Evolutionary conservation across 805 yeast genomes (phyloP).

Genomic region (Wickerhamomyces chambardii): DNA sequence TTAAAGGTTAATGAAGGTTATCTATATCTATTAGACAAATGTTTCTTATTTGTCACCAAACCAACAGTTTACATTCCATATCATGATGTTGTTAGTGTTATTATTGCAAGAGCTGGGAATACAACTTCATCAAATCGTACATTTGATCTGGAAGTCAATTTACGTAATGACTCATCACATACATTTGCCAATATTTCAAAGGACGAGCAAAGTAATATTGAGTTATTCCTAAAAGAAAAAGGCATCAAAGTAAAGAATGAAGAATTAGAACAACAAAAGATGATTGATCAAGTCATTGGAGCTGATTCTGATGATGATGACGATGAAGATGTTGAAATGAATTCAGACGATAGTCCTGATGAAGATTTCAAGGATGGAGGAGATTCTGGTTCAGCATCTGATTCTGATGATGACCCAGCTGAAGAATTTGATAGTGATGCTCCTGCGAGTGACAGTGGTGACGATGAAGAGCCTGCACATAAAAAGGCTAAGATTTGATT

Average conservation of each 20-base stretch:
- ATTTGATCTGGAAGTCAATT: constrained; percentile 77
- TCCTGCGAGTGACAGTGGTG: constrained; percentile 20
- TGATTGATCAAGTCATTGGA: constrained; percentile 69
- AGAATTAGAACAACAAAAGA: constrained; percentile 77
- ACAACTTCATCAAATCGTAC: constrained; percentile 75
- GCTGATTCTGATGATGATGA: constrained; percentile 41
- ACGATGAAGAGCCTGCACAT: constrained; percentile 23
- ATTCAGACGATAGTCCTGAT: constrained; percentile 73
- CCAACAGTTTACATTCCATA: constrained; percentile 90
- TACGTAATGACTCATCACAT: constrained; percentile 64
- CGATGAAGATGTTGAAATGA: constrained; percentile 42
- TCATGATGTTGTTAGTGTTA: constrained; percentile 66
- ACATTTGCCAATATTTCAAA: constrained; percentile 82
- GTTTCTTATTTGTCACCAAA: constrained; percentile 84
- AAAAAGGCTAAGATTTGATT: constrained; percentile 23
- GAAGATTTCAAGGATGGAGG: constrained; percentile 63
- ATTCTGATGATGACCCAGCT: constrained; percentile 62
- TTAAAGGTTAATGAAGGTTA: constrained; percentile 94
- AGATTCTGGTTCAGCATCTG: constrained; percentile 30
- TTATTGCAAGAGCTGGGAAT: constrained; percentile 84
- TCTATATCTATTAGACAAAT: constrained; percentile 85
- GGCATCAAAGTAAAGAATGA: constrained; percentile 80
- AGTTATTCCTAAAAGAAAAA: constrained; percentile 68
- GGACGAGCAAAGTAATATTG: constrained; percentile 80
- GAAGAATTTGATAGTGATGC: constrained; percentile 44